Evolutionary conservation across 768 basidiomycete species (phyloP).

Genomic region (Pisolithus orientalis): DNA sequence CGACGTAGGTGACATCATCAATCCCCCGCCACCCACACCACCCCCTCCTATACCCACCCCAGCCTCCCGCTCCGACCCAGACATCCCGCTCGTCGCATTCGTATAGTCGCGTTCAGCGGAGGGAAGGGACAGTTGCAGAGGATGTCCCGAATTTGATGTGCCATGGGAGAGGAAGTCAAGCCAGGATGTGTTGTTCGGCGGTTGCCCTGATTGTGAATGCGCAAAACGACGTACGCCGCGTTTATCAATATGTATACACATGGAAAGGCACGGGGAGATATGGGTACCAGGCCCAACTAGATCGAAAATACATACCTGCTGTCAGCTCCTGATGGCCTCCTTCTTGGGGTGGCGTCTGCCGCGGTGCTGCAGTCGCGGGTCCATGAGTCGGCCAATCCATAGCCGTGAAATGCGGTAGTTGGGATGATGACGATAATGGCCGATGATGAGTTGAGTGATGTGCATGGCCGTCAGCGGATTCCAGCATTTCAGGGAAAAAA

Average conservation of each 20-base stretch:
- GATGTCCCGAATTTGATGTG: constrained; percentile 19
- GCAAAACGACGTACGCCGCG: too few relatives aligned
- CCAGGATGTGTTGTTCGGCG: constrained; percentile 27
- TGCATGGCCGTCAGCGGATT: constrained; percentile 24
- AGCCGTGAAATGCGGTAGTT: constrained; percentile 13
- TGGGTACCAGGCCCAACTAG: background rate
- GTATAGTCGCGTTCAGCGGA: constrained; percentile 3
- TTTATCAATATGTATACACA: too few relatives aligned
- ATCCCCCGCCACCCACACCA: constrained; percentile 10
- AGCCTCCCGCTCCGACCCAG: constrained; percentile 12
- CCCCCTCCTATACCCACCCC: constrained; percentile 14
- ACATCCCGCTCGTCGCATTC: constrained; percentile 8
- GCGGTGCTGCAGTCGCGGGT: constrained; percentile 15
- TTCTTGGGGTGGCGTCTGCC: constrained; percentile 1
- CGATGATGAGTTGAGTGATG: constrained; percentile 20
- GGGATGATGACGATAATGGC: background rate
- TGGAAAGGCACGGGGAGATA: too few relatives aligned
- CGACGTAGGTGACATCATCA: constrained; percentile 11
- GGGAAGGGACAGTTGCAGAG: constrained; percentile 25
- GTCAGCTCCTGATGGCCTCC: constrained; percentile 11
- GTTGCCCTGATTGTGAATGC: constrained; percentile 7
- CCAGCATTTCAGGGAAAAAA: constrained; percentile 20
- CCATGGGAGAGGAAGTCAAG: constrained; percentile 28
- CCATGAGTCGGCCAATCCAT: constrained; percentile 31
- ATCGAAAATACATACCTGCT: constrained; percentile 13